Conservation (phyloP, 2,329 filamentous ascomycete genomes). For the Colletotrichum cereale region DNA sequence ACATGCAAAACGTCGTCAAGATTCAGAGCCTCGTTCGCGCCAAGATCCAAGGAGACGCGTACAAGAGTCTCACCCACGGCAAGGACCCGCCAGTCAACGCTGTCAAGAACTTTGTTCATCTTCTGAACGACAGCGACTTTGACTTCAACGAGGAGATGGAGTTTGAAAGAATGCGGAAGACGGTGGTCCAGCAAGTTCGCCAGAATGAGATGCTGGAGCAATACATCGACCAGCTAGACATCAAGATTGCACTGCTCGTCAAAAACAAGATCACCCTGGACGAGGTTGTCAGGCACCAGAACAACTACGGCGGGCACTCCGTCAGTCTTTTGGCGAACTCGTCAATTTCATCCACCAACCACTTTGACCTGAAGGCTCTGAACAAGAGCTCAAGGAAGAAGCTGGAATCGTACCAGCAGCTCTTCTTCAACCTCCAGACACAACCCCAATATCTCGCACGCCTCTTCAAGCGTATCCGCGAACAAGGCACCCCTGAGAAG, state of each 20-base stretch:
- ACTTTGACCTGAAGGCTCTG: slow-evolving; percentile 95
- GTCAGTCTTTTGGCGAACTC: slow-evolving; percentile 87
- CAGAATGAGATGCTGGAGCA: slow-evolving; percentile 98
- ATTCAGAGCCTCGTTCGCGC: slow-evolving; percentile 96
- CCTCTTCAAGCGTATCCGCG: slow-evolving; percentile 85
- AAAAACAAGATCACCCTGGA: slow-evolving; percentile 99
- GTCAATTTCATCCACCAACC: slow-evolving; percentile 89
- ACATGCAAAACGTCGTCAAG: slow-evolving; percentile 99
- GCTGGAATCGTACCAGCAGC: slow-evolving; percentile 94
- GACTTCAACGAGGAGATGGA: slow-evolving; percentile 99
- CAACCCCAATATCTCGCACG: slow-evolving; percentile 94
- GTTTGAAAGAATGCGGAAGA: slow-evolving; percentile 94
- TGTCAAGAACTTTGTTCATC: slow-evolving; percentile 97
- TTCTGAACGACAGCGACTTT: slow-evolving; percentile 97
- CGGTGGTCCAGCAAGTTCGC: slow-evolving; percentile 95
- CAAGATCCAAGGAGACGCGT: slow-evolving; percentile 96
- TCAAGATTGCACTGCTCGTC: slow-evolving; percentile 97
- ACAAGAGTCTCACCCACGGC: slow-evolving; percentile 95
- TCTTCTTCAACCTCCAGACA: slow-evolving; percentile 97
- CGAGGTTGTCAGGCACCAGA: slow-evolving; percentile 96
- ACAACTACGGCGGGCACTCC: slow-evolving; percentile 92
- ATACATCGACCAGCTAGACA: slow-evolving; percentile 97
- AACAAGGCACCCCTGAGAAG: slow-evolving; percentile 88
- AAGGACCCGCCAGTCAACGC: slow-evolving; percentile 98
- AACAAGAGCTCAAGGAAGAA: slow-evolving; percentile 98